These are phyloP conservation scores for Linnemannia exigua DNA, from an alignment of 192 early-diverging fungal species.

Conservation along the genomic window DNA sequence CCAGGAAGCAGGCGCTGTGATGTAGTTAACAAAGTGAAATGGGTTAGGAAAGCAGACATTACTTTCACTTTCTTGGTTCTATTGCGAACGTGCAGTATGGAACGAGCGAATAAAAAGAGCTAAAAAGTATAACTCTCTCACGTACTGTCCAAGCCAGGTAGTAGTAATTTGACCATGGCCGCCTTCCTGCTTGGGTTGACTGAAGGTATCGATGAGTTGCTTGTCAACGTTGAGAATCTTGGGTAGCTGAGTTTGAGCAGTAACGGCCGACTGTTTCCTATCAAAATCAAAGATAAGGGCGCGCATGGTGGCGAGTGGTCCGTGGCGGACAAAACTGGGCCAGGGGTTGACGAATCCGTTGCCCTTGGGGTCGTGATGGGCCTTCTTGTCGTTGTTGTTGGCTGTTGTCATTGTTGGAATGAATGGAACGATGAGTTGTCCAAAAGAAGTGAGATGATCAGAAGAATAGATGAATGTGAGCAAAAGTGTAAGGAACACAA, in stretches of 20 bases:
- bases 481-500: no score
- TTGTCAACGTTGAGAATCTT: conserved; percentile 48
- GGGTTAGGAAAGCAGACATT: conserved; percentile 37
- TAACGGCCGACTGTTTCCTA: conserved; percentile 14
- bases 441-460: not conserved
- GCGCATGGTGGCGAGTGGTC: conserved; percentile 10
- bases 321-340: conserved; percentile 62
- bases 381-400: not conserved
- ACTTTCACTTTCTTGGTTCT: not conserved
- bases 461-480: not conserved
- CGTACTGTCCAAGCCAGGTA: conserved; percentile 56
- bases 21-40: not conserved
- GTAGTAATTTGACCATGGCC: conserved; percentile 7
- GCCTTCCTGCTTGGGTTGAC: conserved; percentile 22
- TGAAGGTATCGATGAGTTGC: conserved; percentile 29
- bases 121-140: not conserved
- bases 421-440: not conserved
- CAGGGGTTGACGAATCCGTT: conserved; percentile 78
- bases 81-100: not conserved
- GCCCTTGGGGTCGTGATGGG: conserved; percentile 65
- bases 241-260: conserved; percentile 10
- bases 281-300: conserved; percentile 21
- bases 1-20: conserved; percentile 69
- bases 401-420: not conserved
- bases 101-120: not conserved